Evolutionary conservation across 2,329 filamentous ascomycete genomes (phyloP), one percentile per base, ranked within the genome.

Genomic region (Trichoderma breve): DNA sequence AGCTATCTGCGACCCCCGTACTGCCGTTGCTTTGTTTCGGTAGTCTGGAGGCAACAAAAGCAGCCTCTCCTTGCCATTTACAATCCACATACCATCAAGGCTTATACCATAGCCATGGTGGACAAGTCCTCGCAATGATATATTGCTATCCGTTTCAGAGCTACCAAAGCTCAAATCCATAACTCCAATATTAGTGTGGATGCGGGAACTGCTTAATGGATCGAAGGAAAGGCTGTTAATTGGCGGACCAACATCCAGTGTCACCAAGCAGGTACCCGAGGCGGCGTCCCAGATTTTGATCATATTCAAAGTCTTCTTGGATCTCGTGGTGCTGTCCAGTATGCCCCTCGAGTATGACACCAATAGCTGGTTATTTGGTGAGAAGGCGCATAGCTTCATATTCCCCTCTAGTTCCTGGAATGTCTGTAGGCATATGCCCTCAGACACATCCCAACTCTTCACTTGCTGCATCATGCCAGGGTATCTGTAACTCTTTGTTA

Each of bases 241-340:
- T 11, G 9, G n/a, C 47, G 47, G 47, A 14, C 8, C 21, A 53
- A 24, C 21, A 24, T 53, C 47, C 11, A 53, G 9, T 14, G 21
- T 53, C 14, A 53, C 11, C 5, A 53, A 12, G n/a, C 47, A 53
- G 11, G 47, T 21, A 24, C 47, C 47, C 24, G 47, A 12, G 11
- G 5, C 47, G 5, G 11, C 47, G 21, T 53, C 47, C 47, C 47
- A 53, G 1, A 24, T 24, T 24, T 24, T 53, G 21, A 53, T 51
- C 43, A 51, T 24, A 1, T 1, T 21, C n/a, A 6, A 21, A 11
- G 8, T 21, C n/a, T 6, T 51, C 0, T 51, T 21, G 1, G 2
- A 47, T 39, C 15, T 1, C 0, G 36, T 3, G 36, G 1, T 39
- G 36, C 15, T 39, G 15, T 39, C 15, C 15, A 39, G 15, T 3